phyloP scores from a whole-genome alignment of 345 rosid species.

The Brassica nigra region DNA sequence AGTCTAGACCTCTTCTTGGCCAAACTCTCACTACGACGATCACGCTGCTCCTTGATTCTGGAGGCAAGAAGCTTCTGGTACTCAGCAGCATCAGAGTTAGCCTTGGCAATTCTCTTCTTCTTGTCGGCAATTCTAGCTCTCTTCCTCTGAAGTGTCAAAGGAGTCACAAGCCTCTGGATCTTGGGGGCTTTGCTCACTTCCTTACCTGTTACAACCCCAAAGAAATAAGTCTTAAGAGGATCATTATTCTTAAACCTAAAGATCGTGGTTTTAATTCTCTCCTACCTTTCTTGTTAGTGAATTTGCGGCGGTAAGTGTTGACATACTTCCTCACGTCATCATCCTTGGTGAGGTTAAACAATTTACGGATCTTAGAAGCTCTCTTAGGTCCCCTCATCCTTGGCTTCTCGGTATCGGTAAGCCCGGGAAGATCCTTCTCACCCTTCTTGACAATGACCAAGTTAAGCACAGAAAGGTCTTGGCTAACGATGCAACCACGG shows the following conservation, averaged over 20 bases:
- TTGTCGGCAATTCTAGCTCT: conserved; percentile 71
- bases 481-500: conserved; percentile 91
- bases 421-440: conserved; percentile 79
- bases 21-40: conserved; percentile 83
- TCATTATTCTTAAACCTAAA: not conserved
- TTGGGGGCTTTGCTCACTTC: conserved; percentile 85
- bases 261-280: not conserved
- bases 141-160: conserved; percentile 88
- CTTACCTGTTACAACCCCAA: conserved; percentile 53
- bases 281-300: conserved; percentile 70
- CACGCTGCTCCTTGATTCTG: conserved; percentile 85
- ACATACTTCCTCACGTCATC: conserved; percentile 93
- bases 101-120: conserved; percentile 85
- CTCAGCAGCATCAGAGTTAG: conserved; percentile 87
- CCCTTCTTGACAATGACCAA: conserved; percentile 91
- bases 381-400: conserved; percentile 97
- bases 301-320: conserved; percentile 79
- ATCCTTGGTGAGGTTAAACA: conserved; percentile 85
- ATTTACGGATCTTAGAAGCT: conserved; percentile 82
- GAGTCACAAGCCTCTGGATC: conserved; percentile 88
- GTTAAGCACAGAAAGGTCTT: conserved; percentile 81
- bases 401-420: conserved; percentile 88
- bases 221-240: not conserved
- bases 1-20: conserved; percentile 89
- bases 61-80: conserved; percentile 87